A percentile compares a stretch with the other conserved stretches of the same genome.
These are phyloP conservation scores for Aspergillus sp. DNA, from an alignment of 2,329 filamentous ascomycete species.

Conservation along the genomic window DNA sequence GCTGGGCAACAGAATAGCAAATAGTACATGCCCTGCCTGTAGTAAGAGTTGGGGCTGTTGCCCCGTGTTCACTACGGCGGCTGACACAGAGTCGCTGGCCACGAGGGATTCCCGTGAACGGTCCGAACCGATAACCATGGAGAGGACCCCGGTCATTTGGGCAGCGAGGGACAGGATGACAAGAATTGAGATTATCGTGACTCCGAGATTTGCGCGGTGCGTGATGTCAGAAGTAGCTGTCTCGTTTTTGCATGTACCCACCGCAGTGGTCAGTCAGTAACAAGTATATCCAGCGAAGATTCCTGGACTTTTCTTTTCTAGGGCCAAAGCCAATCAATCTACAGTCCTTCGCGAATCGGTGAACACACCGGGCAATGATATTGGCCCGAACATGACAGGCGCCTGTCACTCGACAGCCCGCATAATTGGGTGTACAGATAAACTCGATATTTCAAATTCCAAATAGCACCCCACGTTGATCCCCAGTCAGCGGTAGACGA, in stretches of 20 bases:
- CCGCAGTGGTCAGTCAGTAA: not conserved
- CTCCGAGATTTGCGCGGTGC: not conserved
- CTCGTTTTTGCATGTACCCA: not conserved
- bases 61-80: slow-evolving; percentile 4
- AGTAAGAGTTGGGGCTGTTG: not conserved
- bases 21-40: not conserved
- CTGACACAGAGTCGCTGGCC: slow-evolving; percentile 10
- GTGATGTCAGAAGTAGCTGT: not conserved
- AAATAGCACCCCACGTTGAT: slow-evolving; percentile 10
- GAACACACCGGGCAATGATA: too few species aligned
- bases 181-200: slow-evolving; percentile 2
- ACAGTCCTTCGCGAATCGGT: too few species aligned
- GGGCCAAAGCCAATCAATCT: too few species aligned
- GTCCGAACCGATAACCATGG: slow-evolving; percentile 22
- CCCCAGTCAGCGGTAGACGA: slow-evolving; percentile 12
- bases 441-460: not conserved
- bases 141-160: slow-evolving; percentile 18
- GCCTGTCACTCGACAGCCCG: slow-evolving; percentile 7
- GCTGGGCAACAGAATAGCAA: not conserved
- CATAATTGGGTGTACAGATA: slow-evolving; percentile 8
- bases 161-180: slow-evolving; percentile 20
- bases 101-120: slow-evolving; percentile 13
- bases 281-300: not conserved
- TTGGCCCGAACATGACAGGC: too few species aligned
- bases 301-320: not conserved